A percentile compares a stretch with the other conserved stretches of the same genome.
phyloP scores from a whole-genome alignment of 2,329 filamentous ascomycete genomes.

The Xylariaceae sp. region DNA sequence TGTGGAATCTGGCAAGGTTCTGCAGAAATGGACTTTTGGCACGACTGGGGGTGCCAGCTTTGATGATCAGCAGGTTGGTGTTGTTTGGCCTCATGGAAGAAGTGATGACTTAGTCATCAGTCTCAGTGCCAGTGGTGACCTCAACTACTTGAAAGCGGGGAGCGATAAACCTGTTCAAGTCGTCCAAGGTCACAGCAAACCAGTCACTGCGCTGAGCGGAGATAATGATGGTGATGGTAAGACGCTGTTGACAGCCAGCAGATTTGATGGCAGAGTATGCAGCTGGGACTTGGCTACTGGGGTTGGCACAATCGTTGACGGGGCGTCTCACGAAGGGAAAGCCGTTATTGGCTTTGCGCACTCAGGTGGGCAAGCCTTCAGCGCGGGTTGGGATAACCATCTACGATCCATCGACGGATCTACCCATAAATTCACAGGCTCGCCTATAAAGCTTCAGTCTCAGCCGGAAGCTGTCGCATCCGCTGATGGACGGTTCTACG shows the following conservation, averaged over 20 bases:
- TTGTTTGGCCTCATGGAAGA: constrained; percentile 81
- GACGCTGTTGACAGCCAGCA: constrained; percentile 79
- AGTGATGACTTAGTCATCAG: constrained; percentile 87
- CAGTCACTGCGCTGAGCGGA: constrained; percentile 71
- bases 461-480: constrained; percentile 63
- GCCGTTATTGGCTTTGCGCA: constrained; percentile 75
- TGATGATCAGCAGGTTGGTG: constrained; percentile 85
- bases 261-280: constrained; percentile 79
- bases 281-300: constrained; percentile 77
- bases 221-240: constrained; percentile 53
- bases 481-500: constrained; percentile 40
- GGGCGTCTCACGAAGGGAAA: constrained; percentile 71
- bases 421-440: constrained; percentile 70
- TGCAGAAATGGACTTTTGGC: constrained; percentile 83
- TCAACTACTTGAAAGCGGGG: constrained; percentile 81
- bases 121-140: constrained; percentile 79
- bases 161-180: constrained; percentile 64
- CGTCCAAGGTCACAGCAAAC: constrained; percentile 86
- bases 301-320: constrained; percentile 66
- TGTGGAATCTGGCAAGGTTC: constrained; percentile 68
- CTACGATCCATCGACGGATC: constrained; percentile 73
- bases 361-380: constrained; percentile 64
- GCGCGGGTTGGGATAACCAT: constrained; percentile 91
- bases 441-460: constrained; percentile 62
- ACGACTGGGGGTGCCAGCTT: constrained; percentile 68